These are phyloP conservation scores for Halenospora varia DNA, from an alignment of 495 filamentous ascomycete genomes.

Conservation along the genomic window DNA sequence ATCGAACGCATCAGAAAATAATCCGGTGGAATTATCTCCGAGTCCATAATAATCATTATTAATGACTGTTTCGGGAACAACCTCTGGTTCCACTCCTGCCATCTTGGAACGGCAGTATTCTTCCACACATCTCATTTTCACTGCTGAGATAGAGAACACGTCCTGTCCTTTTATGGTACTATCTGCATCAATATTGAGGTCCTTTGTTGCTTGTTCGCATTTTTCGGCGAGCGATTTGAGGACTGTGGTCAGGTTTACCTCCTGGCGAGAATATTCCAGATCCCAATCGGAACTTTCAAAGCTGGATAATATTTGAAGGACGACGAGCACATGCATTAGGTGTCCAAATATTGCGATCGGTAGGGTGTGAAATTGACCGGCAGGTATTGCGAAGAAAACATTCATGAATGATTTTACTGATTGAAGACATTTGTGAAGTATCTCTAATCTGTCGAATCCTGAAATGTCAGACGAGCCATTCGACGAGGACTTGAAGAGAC, in stretches of 20 bases:
- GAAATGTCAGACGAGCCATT: background rate
- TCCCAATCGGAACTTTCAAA: slow-evolving; percentile 40
- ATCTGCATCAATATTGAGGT: background rate
- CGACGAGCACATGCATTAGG: slow-evolving; percentile 30
- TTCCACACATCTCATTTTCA: background rate
- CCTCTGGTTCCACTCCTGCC: background rate
- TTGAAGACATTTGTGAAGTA: slow-evolving; percentile 29
- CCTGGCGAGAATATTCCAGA: slow-evolving; percentile 31
- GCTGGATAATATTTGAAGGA: slow-evolving; percentile 36
- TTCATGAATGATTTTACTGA: slow-evolving; percentile 34
- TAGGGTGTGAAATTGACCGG: slow-evolving; percentile 20
- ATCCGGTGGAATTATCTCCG: background rate
- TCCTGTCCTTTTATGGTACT: background rate
- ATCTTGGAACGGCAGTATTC: background rate
- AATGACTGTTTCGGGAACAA: too few species aligned
- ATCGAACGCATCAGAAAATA: background rate
- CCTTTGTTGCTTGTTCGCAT: slow-evolving; percentile 18
- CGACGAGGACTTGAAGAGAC: background rate
- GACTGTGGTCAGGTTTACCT: slow-evolving; percentile 26
- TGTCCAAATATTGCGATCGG: slow-evolving; percentile 38
- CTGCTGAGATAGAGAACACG: background rate
- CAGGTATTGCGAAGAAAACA: slow-evolving; percentile 29
- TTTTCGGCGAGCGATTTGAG: slow-evolving; percentile 30
- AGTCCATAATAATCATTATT: too few species aligned
- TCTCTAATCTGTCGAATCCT: slow-evolving; percentile 12